phyloP scores from a whole-genome alignment of 2,329 filamentous ascomycete genomes.

The Blastomyces parvus region DNA sequence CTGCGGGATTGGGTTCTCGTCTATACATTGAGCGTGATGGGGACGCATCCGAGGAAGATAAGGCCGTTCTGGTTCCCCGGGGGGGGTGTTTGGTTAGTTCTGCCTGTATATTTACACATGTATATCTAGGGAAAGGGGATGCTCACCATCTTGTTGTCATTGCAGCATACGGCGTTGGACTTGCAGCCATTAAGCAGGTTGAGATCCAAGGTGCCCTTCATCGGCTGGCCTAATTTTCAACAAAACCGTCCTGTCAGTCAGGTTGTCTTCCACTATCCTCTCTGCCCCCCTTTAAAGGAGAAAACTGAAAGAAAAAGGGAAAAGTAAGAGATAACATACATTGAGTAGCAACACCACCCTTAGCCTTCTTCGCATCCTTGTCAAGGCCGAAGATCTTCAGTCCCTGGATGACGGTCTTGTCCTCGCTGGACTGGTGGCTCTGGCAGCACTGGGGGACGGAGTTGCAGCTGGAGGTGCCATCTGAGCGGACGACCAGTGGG shows the following conservation, averaged over 20 bases:
- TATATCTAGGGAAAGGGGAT: neutral
- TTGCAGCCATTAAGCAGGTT: conserved; percentile 5
- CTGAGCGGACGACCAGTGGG: conserved; percentile 1
- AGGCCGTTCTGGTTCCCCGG: conserved; percentile 6
- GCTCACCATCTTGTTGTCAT: conserved; percentile 7
- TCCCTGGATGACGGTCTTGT: neutral
- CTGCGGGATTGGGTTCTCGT: neutral
- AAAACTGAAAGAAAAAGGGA: too few species aligned
- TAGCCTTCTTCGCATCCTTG: neutral
- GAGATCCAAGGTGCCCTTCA: neutral
- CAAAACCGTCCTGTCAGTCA: neutral
- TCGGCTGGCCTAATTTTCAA: conserved; percentile 1
- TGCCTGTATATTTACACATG: neutral
- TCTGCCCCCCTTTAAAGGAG: neutral
- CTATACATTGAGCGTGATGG: conserved; percentile 5
- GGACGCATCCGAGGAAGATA: conserved; percentile 5
- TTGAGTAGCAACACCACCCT: conserved; percentile 1
- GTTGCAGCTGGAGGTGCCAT: neutral
- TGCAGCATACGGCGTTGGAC: conserved; percentile 5
- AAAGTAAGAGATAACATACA: neutral
- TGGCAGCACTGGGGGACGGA: conserved; percentile 7
- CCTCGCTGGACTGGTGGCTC: neutral
- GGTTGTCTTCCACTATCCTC: neutral
- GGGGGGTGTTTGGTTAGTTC: neutral
- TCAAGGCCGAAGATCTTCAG: conserved; percentile 5